Evolutionary conservation across 2,329 filamentous ascomycete species (phyloP).

Genomic region (Fusarium protoensiforme): DNA sequence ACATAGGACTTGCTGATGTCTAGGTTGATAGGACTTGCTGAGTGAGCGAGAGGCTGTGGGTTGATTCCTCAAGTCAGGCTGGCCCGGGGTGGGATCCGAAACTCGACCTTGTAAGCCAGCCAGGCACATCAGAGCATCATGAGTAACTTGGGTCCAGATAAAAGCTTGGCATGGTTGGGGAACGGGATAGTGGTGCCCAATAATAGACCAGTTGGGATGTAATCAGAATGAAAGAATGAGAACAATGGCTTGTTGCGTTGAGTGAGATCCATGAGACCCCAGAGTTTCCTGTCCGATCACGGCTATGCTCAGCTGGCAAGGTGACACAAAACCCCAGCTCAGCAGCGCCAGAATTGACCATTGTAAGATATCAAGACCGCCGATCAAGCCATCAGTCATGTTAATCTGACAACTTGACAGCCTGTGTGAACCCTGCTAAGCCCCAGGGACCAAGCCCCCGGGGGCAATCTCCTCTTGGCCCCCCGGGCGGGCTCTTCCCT

Average conservation of each 20-base stretch:
- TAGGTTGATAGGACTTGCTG: not conserved
- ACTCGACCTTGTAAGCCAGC: not conserved
- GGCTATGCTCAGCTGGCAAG: not conserved
- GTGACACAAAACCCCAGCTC: not conserved
- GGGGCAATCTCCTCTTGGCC: not conserved
- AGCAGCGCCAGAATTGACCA: not conserved
- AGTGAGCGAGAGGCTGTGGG: not conserved
- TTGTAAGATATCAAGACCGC: not conserved
- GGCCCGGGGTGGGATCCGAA: not conserved
- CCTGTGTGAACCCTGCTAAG: not conserved
- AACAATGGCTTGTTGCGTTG: not conserved
- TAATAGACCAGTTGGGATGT: not conserved
- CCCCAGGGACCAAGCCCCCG: not conserved
- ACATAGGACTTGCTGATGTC: not conserved
- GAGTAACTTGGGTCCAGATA: not conserved
- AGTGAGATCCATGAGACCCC: not conserved
- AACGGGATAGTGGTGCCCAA: not conserved
- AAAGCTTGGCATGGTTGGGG: not conserved
- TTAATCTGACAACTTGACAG: not conserved
- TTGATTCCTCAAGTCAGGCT: not conserved
- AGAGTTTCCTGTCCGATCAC: not conserved
- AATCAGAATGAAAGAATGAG: not conserved
- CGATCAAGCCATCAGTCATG: not conserved
- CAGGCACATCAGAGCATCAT: not conserved
- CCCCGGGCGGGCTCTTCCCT: not conserved